Evolutionary conservation across 768 basidiomycete genomes (phyloP), one percentile per base, ranked within the genome.

Genomic region (Amanita pallidorosea): DNA sequence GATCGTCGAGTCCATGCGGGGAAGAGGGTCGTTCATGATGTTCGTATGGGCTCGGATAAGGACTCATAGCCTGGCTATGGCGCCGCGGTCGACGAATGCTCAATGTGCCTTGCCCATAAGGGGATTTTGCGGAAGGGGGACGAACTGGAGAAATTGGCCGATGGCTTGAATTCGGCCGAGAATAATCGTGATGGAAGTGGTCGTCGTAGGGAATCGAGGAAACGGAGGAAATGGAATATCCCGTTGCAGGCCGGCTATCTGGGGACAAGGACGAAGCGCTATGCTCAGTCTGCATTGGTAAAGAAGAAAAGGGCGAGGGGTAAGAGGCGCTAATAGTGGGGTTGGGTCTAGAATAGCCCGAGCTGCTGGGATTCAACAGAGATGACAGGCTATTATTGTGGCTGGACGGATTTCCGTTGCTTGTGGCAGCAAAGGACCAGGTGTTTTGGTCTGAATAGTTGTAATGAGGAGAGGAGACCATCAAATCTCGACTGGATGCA

Each of bases 51-150:
- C 80, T 83, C 15, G 88, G 88, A 65, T 91, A 91, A 11, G 88
- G 88, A 58, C 81, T 85, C 74, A 91, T 82, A 1, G 88, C 88
- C 63, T 91, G 88, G 62, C 84, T 87, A 65, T 90, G 88, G 52
- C 88, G 77, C 40, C 88, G 76, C 41, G 76, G 75, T 27, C 88
- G 76, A 23, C 86, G 79, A 33, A 90, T 76, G 63, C 83, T 81
- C 48, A 88, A 65, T 13, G 83, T 78, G 20, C 67, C 31, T 11
- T 31, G 31, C 31, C 31, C 70, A 53, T 73, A 75, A 56, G 71
- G 76, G 27, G 76, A 76, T 57, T 83, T 82, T 41, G 84, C 83
- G 1, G 84, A 85, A 1, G 74, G 75, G 1, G 86, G 85, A 2
- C 87, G 81, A 23, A 78, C 69, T 13, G 80, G 76, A 18, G 83